These are phyloP conservation scores for Alternaria ethzedia DNA, from an alignment of 2,329 filamentous ascomycete species.

Conservation along the genomic window DNA sequence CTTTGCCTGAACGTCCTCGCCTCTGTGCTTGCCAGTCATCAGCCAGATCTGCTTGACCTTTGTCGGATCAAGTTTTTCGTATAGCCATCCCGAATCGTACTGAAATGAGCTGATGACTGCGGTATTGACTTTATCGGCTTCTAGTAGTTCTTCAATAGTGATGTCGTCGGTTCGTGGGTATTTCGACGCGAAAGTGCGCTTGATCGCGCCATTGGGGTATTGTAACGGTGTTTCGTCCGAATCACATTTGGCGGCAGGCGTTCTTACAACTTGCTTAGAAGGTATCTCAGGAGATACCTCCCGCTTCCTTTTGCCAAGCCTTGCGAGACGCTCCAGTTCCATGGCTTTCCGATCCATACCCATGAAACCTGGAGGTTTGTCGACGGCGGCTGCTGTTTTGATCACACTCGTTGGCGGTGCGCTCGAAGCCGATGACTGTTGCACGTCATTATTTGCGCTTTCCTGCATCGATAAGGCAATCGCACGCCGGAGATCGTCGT, in stretches of 20 bases:
- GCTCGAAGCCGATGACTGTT: background rate
- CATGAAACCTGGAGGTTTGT: constrained; percentile 39
- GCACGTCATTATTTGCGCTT: background rate
- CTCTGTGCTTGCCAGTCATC: constrained; percentile 61
- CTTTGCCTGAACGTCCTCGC: constrained; percentile 46
- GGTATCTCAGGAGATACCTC: constrained; percentile 53
- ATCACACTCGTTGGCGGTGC: background rate
- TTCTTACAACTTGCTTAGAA: constrained; percentile 28
- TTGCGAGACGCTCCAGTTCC: constrained; percentile 81
- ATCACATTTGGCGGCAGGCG: background rate
- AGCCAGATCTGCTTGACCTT: constrained; percentile 61
- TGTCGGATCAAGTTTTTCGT: constrained; percentile 68
- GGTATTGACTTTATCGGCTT: constrained; percentile 72
- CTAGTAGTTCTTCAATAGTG: constrained; percentile 84
- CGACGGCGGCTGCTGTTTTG: background rate
- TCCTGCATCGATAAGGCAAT: constrained; percentile 38
- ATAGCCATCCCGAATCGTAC: constrained; percentile 81
- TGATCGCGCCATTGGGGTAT: constrained; percentile 71
- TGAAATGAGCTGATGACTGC: constrained; percentile 87
- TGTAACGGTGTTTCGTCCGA: constrained; percentile 27
- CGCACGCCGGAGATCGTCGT: constrained; percentile 33
- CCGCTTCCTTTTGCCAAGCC: constrained; percentile 67
- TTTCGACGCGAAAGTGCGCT: constrained; percentile 78
- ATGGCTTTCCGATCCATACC: constrained; percentile 79
- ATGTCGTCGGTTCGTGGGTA: constrained; percentile 74